Percentiles rank a stretch among this genome's conserved stretches.
phyloP scores from a whole-genome alignment of 371 early-diverging fungal species.

The Apophysomyces trapeziformis region DNA sequence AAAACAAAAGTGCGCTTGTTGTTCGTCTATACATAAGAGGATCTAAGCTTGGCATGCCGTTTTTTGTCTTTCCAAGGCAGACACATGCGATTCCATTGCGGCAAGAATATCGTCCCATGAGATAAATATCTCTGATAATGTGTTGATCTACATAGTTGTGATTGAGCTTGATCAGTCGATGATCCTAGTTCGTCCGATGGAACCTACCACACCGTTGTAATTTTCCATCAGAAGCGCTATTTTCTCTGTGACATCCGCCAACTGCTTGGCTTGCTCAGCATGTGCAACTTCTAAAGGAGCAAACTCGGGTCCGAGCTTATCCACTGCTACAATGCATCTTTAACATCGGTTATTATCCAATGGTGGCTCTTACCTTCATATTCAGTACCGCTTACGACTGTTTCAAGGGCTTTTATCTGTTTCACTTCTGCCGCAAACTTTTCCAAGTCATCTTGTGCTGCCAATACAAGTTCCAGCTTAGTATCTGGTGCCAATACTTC shows the following conservation, averaged over 20 bases:
- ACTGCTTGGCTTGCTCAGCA: slow-evolving; percentile 48
- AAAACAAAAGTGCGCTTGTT: too few species aligned
- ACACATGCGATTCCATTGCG: slow-evolving; percentile 57
- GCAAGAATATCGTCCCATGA: slow-evolving; percentile 64
- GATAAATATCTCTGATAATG: slow-evolving; percentile 66
- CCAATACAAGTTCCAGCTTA: slow-evolving; percentile 58
- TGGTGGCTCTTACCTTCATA: slow-evolving; percentile 36
- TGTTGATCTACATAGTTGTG: slow-evolving; percentile 48
- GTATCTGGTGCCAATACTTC: slow-evolving; percentile 59
- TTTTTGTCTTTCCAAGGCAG: slow-evolving; percentile 51
- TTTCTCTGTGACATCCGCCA: slow-evolving; percentile 45
- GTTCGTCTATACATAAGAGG: not conserved
- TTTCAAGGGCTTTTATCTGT: slow-evolving; percentile 59
- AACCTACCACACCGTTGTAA: slow-evolving; percentile 56
- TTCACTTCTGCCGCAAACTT: slow-evolving; percentile 57
- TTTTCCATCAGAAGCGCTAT: slow-evolving; percentile 54
- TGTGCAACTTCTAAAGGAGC: slow-evolving; percentile 54
- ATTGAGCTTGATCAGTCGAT: not conserved
- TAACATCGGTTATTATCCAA: not conserved
- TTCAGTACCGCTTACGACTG: slow-evolving; percentile 53
- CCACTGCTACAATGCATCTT: slow-evolving; percentile 38
- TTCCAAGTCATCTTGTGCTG: slow-evolving; percentile 59
- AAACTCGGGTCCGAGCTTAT: slow-evolving; percentile 49
- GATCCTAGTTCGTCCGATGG: too few species aligned
- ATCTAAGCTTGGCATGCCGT: not conserved